Evolutionary conservation across 2,329 filamentous ascomycete genomes (phyloP), one percentile per base, ranked within the genome.

Genomic region (Curvularia verruculosa): DNA sequence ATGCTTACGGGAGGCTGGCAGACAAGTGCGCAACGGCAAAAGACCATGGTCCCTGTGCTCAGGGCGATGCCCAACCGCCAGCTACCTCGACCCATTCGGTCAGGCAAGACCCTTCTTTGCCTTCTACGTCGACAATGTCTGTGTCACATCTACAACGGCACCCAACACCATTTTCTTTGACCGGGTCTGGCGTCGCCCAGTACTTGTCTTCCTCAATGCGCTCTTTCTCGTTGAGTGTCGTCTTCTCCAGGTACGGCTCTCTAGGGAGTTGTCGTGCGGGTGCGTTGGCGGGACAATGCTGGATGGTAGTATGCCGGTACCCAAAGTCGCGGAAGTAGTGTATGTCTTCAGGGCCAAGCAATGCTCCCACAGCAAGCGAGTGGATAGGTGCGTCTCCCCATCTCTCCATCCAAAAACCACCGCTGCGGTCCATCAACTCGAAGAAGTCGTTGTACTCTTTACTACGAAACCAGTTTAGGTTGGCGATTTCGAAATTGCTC

Each of bases 241-340:
- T 95, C 80, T 80, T 86, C 77, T 97, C 92, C 15, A 96, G 85
- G 74, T 83, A 97, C 0, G 91, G 92, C 50, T 87, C 84, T 55
- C 92, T 87, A 3, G 89, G 86, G 41, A 96, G 84, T 78, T 99
- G 95, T 46, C 91, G 88, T 12, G 89, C 88, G 0, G 94, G 95
- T 2, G 95, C 95, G 73, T 99, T 99, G 52, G 93, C 92, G 1
- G 95, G 95, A 72, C 95, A 99, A 78, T 99, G 95, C 79, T 98
- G 94, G 73, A 99, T 99, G 3, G 95, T 99, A 6, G 95, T 99
- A 79, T 99, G 95, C 72, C 95, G 87, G 80, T 99, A 99, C 53
- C 95, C 95, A 79, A 98, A 94, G 77, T 99, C 95, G 68, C 95
- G 92, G 88, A 99, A 99, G 81, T 99, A 99, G 79, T 99, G 95